Conservation (phyloP, 371 early-diverging fungal genomes). For the Encephalitozoon intestinalis region DNA sequence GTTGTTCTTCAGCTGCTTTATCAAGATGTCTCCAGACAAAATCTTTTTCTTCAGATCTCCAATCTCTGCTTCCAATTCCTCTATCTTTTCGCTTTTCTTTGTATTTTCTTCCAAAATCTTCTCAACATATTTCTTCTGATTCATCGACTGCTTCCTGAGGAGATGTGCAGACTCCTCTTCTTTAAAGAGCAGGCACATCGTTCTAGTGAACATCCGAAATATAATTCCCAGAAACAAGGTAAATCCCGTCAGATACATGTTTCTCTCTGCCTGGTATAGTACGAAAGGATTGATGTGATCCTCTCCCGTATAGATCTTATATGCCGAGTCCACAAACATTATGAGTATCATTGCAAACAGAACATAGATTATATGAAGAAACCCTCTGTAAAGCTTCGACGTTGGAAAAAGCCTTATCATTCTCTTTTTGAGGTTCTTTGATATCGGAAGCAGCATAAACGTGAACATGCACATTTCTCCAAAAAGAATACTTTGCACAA, state of each 20-base stretch:
- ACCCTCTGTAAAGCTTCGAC: not conserved
- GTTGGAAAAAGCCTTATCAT: constrained; percentile 2
- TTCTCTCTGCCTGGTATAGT: constrained; percentile 42
- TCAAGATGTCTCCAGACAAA: not conserved
- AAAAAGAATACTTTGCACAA: constrained; percentile 24
- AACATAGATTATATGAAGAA: constrained; percentile 36
- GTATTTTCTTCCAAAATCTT: constrained; percentile 15
- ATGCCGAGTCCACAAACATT: constrained; percentile 36
- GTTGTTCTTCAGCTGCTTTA: constrained; percentile 39
- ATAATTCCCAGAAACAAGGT: constrained; percentile 39
- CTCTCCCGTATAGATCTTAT: constrained; percentile 8
- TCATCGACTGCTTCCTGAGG: constrained; percentile 38
- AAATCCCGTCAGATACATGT: constrained; percentile 46
- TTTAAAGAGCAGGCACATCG: constrained; percentile 6
- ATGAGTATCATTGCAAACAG: constrained; percentile 40
- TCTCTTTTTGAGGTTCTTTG: constrained; percentile 8
- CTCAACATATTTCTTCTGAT: constrained; percentile 38
- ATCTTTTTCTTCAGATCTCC: constrained; percentile 18
- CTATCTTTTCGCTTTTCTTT: constrained; percentile 12
- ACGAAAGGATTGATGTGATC: constrained; percentile 7
- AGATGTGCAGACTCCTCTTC: constrained; percentile 19
- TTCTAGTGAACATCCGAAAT: constrained; percentile 20
- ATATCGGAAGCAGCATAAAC: constrained; percentile 23
- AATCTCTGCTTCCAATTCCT: constrained; percentile 5
- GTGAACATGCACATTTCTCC: constrained; percentile 24